Evolutionary conservation across 2,329 filamentous ascomycete species (phyloP), one percentile per base, ranked within the genome.

Genomic region (Nigrospora oryzae): DNA sequence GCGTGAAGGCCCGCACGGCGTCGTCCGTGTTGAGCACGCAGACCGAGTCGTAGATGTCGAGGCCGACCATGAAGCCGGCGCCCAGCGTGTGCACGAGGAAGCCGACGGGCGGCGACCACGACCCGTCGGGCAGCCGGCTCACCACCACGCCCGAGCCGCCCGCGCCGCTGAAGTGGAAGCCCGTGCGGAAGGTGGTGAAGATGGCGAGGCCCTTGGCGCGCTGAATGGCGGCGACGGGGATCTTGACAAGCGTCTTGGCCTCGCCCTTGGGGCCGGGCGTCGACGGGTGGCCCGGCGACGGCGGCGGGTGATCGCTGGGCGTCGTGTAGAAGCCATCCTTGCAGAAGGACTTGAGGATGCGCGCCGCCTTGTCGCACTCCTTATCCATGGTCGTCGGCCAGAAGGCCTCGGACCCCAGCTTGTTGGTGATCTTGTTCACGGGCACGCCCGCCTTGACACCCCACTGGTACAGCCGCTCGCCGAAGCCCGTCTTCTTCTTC

Each of bases 31-130:
- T 94, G 63, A 95, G 89, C 33, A 94, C 84, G 19, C 89, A 80
- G 3, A 95, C 86, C 54, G 86, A 93, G 61, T 94, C 89, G 66
- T 93, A 94, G 28, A 94, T 89, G 61, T 94, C 89, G 12, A 91
- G 76, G 12, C 89, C 89, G 1, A 86, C 78, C 48, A 91, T 74
- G 59, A 94, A 88, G 0, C 89, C 89, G 1, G 89, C 76, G 4
- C 85, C 87, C 1, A 87, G 76, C 0, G 86, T 88, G 58, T 91
- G 85, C 23, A 93, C 75, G 63, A 90, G 76, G 57, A 95, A 90
- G 31, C 85, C 89, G 0, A 83, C 88, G 0, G 89, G 89, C 1
- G 87, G 84, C 36, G 84, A 87, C 88, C 88, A 94, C 10, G 68
- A 70, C 13, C 82, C 82, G 56, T 85, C 80, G 3, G 73, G 69